Evolutionary conservation across 352 stramenopile species (phyloP).

Genomic region (Phytophthora fragariaefolia): DNA sequence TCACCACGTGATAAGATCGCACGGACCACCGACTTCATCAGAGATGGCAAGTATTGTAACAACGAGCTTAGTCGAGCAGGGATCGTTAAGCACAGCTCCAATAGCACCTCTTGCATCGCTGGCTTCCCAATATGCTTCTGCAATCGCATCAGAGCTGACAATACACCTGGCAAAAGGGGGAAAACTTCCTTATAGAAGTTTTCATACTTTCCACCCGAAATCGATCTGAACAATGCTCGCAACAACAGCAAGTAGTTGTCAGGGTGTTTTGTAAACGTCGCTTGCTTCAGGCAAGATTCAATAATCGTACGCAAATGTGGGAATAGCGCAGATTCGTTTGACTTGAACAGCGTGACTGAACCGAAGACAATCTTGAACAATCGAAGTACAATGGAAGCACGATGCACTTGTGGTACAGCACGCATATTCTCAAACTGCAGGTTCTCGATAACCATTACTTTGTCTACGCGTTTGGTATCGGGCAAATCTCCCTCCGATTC

Average conservation of each 20-base stretch:
- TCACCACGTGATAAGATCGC: constrained; percentile 95
- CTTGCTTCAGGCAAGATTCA: constrained; percentile 90
- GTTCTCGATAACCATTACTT: constrained; percentile 76
- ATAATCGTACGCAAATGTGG: constrained; percentile 95
- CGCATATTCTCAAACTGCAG: constrained; percentile 87
- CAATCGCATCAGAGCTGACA: constrained; percentile 95
- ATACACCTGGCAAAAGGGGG: constrained; percentile 91
- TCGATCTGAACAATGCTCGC: constrained; percentile 94
- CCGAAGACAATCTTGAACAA: constrained; percentile 97
- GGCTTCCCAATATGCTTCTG: constrained; percentile 90
- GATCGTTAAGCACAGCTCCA: constrained; percentile 97
- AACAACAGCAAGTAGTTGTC: constrained; percentile 96
- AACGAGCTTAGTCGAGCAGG: constrained; percentile 95
- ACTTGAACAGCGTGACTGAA: constrained; percentile 95
- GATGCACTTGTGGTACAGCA: constrained; percentile 66
- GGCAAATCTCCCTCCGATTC: constrained; percentile 78
- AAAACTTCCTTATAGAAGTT: constrained; percentile 98
- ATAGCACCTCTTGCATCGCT: constrained; percentile 90
- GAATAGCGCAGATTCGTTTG: constrained; percentile 95
- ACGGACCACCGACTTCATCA: constrained; percentile 95
- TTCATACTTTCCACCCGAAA: constrained; percentile 98
- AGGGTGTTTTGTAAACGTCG: constrained; percentile 90
- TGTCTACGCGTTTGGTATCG: constrained; percentile 78
- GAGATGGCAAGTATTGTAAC: constrained; percentile 96
- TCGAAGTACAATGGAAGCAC: constrained; percentile 89